Evolutionary conservation across 202 grass and related monocot species (phyloP), one percentile per base, ranked within the genome.

Genomic region (Digitaria exilis): DNA sequence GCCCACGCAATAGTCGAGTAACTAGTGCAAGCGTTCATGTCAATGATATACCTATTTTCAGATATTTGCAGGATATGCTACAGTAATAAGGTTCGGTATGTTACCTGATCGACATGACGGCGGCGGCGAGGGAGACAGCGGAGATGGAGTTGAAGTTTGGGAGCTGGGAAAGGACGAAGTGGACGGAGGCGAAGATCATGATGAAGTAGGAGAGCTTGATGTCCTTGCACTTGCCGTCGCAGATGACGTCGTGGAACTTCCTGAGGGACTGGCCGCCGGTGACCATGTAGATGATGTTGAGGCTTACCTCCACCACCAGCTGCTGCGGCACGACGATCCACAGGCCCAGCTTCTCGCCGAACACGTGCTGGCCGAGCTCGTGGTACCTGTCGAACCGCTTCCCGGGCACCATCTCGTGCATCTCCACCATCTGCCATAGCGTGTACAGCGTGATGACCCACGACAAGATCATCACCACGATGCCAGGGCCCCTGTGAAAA

Each of bases 381-480:
- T 89, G 87, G 49, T 89, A 89, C 18, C 87, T 59, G 31, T 89
- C 87, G 25, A 89, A 85, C 5, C 87, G 87, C 52, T 78, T 89
- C 32, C 82, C 87, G 0, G 82, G 71, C 4, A 71, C 71, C 65
- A 84, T 81, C 82, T 89, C 87, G 32, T 89, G 87, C 87, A 89
- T 82, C 82, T 89, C 43, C 64, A 89, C 87, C 87, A 89, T 85
- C 57, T 89, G 82, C 87, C 87, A 89, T 13, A 89, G 63, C 19
- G 80, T 88, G 80, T 79, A 88, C 9, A 88, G 87, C 15, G 87
- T 88, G 80, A 88, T 58, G 10, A 80, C 0, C 86, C 86, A 88
- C 15, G 80, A 88, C 2, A 84, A 4, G 58, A 80, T 55, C 51
- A 86, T 67, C 34, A 86, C 78, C 11, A 0, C 76, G 17, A 72